Conservation (phyloP, 106 monocot genomes). For the Narthecium ossifragum region DNA sequence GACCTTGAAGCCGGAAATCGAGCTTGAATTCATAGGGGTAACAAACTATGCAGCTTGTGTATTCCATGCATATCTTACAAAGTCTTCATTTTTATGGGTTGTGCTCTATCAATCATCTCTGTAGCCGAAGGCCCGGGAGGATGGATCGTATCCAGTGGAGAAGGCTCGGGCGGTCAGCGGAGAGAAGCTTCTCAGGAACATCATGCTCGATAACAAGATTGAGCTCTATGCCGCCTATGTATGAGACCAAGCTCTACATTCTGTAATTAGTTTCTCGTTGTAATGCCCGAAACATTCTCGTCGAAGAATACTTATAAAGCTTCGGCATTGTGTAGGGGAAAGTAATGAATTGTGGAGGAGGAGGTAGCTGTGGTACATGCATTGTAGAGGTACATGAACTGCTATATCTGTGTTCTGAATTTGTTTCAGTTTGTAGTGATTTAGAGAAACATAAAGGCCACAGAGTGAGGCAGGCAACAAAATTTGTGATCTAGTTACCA, state of each 20-base stretch:
- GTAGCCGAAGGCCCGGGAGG: constrained; percentile 59
- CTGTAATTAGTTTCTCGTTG: too few species aligned
- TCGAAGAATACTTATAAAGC: too few species aligned
- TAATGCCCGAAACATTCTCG: too few species aligned
- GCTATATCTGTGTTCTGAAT: neutral
- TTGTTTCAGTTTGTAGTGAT: too few species aligned
- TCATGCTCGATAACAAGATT: constrained; percentile 83
- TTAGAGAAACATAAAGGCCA: too few species aligned
- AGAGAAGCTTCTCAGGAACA: constrained; percentile 76
- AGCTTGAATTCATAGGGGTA: constrained; percentile 3
- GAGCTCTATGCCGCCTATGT: constrained; percentile 90
- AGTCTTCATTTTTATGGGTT: too few species aligned
- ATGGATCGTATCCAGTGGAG: constrained; percentile 47
- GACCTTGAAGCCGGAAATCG: constrained; percentile 2
- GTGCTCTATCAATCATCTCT: too few species aligned
- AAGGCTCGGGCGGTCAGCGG: constrained; percentile 51
- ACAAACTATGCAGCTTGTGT: too few species aligned
- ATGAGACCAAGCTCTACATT: neutral
- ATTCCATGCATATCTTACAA: too few species aligned
- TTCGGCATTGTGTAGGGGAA: constrained; percentile 46
- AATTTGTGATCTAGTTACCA: neutral
- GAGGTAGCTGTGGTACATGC: constrained; percentile 92
- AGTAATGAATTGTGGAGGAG: constrained; percentile 93
- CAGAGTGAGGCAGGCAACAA: too few species aligned
- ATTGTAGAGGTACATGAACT: constrained; percentile 72